Percentiles rank a stretch among this genome's conserved stretches.
These are phyloP conservation scores for Tylopilus cervinicoccineus DNA, from an alignment of 768 basidiomycete species.

Conservation along the genomic window DNA sequence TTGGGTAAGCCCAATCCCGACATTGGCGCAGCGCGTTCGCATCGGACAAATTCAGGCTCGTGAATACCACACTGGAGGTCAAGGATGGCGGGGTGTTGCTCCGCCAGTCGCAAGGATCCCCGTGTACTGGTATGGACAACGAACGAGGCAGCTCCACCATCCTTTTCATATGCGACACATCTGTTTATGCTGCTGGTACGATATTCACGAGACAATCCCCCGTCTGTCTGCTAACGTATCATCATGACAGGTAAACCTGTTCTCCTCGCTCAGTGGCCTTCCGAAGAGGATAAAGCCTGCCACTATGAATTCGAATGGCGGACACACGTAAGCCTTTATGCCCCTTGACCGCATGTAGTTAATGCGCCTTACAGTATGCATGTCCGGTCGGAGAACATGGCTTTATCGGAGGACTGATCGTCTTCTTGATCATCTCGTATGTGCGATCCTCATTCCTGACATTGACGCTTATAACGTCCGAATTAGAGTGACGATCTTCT, in stretches of 20 bases:
- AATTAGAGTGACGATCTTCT: conserved; percentile 48
- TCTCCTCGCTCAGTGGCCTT: conserved; percentile 63
- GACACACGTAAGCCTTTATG: conserved; percentile 57
- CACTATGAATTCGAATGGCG: conserved; percentile 82
- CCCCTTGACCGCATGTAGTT: neutral
- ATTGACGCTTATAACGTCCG: neutral
- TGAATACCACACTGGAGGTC: conserved; percentile 61
- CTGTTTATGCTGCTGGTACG: conserved; percentile 52
- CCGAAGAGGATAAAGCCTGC: conserved; percentile 62
- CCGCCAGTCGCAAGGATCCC: conserved; percentile 58
- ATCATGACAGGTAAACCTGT: conserved; percentile 39
- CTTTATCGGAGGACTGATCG: conserved; percentile 48
- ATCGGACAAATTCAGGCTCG: conserved; percentile 17
- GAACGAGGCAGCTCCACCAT: conserved; percentile 62
- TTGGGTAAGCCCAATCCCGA: conserved; percentile 48
- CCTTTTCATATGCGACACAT: conserved; percentile 73
- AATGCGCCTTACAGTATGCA: conserved; percentile 46
- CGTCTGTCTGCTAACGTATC: neutral
- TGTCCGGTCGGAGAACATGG: conserved; percentile 64
- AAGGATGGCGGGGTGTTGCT: conserved; percentile 52
- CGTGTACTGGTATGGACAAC: conserved; percentile 44
- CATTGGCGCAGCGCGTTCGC: no score
- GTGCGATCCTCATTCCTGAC: conserved; percentile 24
- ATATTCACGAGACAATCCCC: neutral
- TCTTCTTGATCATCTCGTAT: conserved; percentile 56